Evolutionary conservation across 2,329 filamentous ascomycete genomes (phyloP), one percentile per base, ranked within the genome.

Genomic region (Sporothrix curviconia): DNA sequence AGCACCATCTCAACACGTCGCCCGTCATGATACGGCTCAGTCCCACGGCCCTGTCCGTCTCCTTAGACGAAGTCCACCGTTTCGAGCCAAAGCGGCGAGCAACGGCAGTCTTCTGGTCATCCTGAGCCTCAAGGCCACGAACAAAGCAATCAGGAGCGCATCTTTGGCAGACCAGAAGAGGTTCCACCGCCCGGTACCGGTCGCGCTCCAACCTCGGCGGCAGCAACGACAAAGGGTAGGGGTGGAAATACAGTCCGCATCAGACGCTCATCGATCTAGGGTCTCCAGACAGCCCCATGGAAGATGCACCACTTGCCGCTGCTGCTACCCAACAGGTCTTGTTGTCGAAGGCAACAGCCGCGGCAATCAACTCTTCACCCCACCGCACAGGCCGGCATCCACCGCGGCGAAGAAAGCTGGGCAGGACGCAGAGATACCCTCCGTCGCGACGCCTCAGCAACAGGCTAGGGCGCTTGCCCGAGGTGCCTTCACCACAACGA

Each of bases 41-140:
- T 25, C 70, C 72, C 17, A 76, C 75, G 1, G 65, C 67, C 4
- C 69, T 77, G 50, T 67, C 67, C 30, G 56, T 78, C 58, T 70
- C 72, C 46, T 69, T 72, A 60, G 64, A 70, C 12, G 76, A 78
- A 61, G 71, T 77, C 51, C 70, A 72, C 57, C 71, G 72, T n/a
- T n/a, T n/a, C n/a, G n/a, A n/a, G n/a, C n/a, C n/a, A n/a, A n/a
- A n/a, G n/a, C n/a, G n/a, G n/a, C n/a, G n/a, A n/a, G n/a, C n/a
- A n/a, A n/a, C n/a, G n/a, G n/a, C n/a, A n/a, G n/a, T n/a, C n/a
- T n/a, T n/a, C n/a, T n/a, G n/a, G n/a, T n/a, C n/a, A n/a, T n/a
- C n/a, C n/a, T 32, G 28, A 11, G 11, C 28, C 28, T 5, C 28
- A 32, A 32, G 28, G 6, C 28, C 28, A 32, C 5, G 36, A 67